Evolutionary conservation across 768 basidiomycete genomes (phyloP).

Genomic region (Austroboletus eburneus): DNA sequence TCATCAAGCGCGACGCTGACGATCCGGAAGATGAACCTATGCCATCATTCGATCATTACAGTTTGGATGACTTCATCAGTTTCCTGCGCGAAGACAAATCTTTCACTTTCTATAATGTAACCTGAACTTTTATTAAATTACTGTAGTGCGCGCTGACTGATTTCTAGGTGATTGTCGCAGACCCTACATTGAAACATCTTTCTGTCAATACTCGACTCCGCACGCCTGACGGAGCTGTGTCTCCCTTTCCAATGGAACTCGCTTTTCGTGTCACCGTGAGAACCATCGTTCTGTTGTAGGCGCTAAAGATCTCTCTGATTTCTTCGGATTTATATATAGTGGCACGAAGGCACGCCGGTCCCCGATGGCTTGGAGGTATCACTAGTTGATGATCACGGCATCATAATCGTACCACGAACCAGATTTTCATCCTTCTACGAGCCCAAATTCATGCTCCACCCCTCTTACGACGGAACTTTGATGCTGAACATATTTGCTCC

Average conservation of each 20-base stretch:
- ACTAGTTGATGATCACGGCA: conserved; percentile 5
- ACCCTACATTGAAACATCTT: conserved; percentile 7
- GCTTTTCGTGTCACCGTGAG: conserved; percentile 3
- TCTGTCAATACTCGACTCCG: conserved; percentile 9
- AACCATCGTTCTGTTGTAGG: neutral
- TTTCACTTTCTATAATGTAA: conserved; percentile 9
- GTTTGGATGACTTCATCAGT: conserved; percentile 1
- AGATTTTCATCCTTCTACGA: neutral
- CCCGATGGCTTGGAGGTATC: conserved; percentile 5
- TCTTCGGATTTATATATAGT: neutral
- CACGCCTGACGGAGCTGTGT: neutral
- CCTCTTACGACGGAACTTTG: conserved; percentile 4
- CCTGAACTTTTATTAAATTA: neutral
- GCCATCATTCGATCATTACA: neutral
- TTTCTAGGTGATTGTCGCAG: conserved; percentile 6
- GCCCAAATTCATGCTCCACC: neutral
- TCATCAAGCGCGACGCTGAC: neutral
- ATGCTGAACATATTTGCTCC: conserved; percentile 6
- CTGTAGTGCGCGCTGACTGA: neutral
- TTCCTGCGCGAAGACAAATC: neutral
- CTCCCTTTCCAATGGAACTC: neutral
- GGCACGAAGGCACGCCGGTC: neutral
- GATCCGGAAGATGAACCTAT: neutral
- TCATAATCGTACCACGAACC: neutral
- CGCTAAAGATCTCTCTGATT: neutral